phyloP scores from a whole-genome alignment of 2,329 filamentous ascomycete genomes.

The Alternaria hordeiaustralica region DNA sequence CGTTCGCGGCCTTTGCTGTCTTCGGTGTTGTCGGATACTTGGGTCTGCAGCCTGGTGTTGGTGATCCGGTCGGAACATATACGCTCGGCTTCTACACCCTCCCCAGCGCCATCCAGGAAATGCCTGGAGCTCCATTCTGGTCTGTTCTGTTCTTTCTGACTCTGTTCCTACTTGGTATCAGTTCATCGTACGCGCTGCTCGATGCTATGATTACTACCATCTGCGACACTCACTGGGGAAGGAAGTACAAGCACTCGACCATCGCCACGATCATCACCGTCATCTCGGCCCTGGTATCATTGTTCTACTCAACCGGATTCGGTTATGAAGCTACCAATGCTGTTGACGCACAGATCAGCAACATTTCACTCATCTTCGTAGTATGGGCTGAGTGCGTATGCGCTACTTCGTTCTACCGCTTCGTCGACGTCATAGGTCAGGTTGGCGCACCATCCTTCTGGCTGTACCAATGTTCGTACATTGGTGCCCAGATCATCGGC shows the following conservation, averaged over 20 bases:
- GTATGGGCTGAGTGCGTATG: conserved; percentile 58
- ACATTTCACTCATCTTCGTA: conserved; percentile 59
- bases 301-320: conserved; percentile 62
- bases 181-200: conserved; percentile 62
- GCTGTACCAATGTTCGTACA: conserved; percentile 56
- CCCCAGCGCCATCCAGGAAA: conserved; percentile 59
- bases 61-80: conserved; percentile 57
- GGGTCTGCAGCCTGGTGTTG: conserved; percentile 41
- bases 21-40: conserved; percentile 61
- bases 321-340: conserved; percentile 60
- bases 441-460: conserved; percentile 51
- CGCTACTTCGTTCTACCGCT: conserved; percentile 59
- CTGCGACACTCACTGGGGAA: conserved; percentile 54
- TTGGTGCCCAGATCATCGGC: conserved; percentile 58
- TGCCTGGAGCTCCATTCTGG: conserved; percentile 63
- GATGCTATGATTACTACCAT: conserved; percentile 60
- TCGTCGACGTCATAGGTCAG: conserved; percentile 53
- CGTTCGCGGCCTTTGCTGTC: conserved; percentile 52
- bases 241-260: conserved; percentile 36
- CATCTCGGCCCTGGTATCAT: conserved; percentile 58
- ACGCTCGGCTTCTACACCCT: conserved; percentile 62
- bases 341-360: conserved; percentile 61
- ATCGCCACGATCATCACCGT: conserved; percentile 56
- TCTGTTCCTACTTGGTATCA: conserved; percentile 61
- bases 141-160: conserved; percentile 62